A percentile compares a stretch with the other conserved stretches of the same genome.
These are phyloP conservation scores for Leishmania lainsoni DNA, from an alignment of 208 protist genomes.

Conservation along the genomic window DNA sequence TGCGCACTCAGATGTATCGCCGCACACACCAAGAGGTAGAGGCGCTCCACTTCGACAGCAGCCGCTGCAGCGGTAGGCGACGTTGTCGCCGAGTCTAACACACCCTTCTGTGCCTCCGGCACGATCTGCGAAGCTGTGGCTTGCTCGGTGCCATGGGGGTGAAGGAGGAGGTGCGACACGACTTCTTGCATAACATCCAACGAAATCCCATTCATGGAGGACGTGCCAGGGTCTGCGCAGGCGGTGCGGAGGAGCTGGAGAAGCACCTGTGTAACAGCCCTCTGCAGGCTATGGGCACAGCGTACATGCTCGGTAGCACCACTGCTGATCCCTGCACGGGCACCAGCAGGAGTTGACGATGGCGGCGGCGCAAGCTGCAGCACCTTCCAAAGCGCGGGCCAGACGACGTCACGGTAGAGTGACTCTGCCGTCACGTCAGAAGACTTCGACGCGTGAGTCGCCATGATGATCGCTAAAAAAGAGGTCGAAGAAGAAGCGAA, in stretches of 20 bases:
- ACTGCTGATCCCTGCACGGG: neutral
- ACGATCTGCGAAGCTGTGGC: neutral
- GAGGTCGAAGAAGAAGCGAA: neutral
- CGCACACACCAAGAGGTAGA: slow-evolving; percentile 26
- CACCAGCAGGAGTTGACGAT: neutral
- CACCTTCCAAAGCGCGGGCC: slow-evolving; percentile 28
- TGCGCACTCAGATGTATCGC: slow-evolving; percentile 21
- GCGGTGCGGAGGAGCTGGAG: slow-evolving; percentile 16
- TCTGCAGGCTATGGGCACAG: slow-evolving; percentile 13
- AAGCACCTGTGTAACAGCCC: slow-evolving; percentile 19
- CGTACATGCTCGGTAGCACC: slow-evolving; percentile 1
- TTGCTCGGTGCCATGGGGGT: slow-evolving; percentile 7
- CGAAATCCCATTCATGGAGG: neutral
- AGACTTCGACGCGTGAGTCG: neutral
- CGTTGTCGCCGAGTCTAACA: slow-evolving; percentile 4
- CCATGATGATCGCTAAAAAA: neutral
- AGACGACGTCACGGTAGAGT: slow-evolving; percentile 22
- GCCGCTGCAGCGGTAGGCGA: slow-evolving; percentile 7
- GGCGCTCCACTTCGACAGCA: slow-evolving; percentile 31
- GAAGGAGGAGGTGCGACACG: slow-evolving; percentile 20
- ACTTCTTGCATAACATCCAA: slow-evolving; percentile 8
- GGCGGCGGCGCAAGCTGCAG: slow-evolving; percentile 10
- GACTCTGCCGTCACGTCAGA: slow-evolving; percentile 11
- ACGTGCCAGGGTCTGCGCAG: neutral
- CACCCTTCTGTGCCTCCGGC: slow-evolving; percentile 6